Evolutionary conservation across 257 asterid genomes (phyloP), one percentile per base, ranked within the genome.

Genomic region (Voacanga thouarsii): DNA sequence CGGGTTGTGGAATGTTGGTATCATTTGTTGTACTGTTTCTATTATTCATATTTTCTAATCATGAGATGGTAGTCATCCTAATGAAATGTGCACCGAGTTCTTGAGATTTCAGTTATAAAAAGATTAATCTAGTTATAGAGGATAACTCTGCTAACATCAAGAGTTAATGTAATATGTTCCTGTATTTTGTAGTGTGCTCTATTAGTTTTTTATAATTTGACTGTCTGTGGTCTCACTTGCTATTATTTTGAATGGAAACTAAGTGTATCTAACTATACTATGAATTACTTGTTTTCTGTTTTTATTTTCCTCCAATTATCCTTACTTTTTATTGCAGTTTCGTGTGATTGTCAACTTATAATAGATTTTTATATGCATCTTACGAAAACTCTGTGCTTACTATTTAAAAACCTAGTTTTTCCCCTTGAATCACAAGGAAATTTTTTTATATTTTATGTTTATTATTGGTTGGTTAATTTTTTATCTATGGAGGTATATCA

Each of bases 41-140:
- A 80, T 89, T 92, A 87, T 82, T 89, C 3, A 16, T 84, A 12
- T 81, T 86, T 70, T 90, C 86, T 56, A 71, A 84, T 77, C 51
- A 84, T 2, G 90, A 88, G 86, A 76, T 85, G 23, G 55, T 47
- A 10, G 90, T 85, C 16, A 77, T 87, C 71, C 93, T 90, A 23
- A 70, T 81, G 5, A 88, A 85, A 71, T 81, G 89, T 81, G 68
- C 81, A 1, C 81, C 83, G 65, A 85, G 82, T 59, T 80, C 89
- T 0, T 90, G 86, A 56, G 91, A 86, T 82, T 89, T 89, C 89
- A 86, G 89, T 86, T 93, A 93, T 79, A 88, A 91, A 81, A 93
- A 88, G 92, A 79, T 93, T 72, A 80, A 89, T 53, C 87, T 85
- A 68, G 88, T 85, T 76, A 85, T 89, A 2, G 90, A 79, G 43